phyloP scores from a whole-genome alignment of 352 stramenopile genomes.

The Phytopythium montanum region DNA sequence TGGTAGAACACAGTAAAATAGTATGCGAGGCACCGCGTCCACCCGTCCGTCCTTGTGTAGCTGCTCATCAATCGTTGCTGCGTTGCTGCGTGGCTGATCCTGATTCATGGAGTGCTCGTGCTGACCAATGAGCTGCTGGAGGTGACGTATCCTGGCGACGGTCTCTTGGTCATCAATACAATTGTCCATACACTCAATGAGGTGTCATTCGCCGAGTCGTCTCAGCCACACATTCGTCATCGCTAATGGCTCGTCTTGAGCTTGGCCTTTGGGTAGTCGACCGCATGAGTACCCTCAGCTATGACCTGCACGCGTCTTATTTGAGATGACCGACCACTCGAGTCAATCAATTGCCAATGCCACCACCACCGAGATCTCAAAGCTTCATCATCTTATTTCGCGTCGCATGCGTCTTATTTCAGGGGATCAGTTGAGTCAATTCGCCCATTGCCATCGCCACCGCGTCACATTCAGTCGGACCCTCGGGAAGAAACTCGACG shows the following conservation, averaged over 20 bases:
- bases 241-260: too few relatives aligned
- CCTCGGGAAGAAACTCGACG: too few relatives aligned
- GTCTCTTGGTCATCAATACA: not conserved
- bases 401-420: not conserved
- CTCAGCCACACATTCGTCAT: too few relatives aligned
- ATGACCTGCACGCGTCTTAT: not conserved
- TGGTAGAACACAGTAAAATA: slow-evolving; percentile 12
- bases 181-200: too few relatives aligned
- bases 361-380: not conserved
- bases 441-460: too few relatives aligned
- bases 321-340: not conserved
- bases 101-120: not conserved
- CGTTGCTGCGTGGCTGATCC: not conserved
- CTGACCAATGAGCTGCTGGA: not conserved
- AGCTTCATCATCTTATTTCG: not conserved
- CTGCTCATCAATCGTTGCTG: not conserved
- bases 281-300: not conserved
- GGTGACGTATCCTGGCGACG: not conserved
- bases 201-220: too few relatives aligned
- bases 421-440: too few relatives aligned
- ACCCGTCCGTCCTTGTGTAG: not conserved
- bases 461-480: too few relatives aligned
- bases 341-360: too few relatives aligned
- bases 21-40: slow-evolving; percentile 6
- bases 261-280: slow-evolving; percentile 1